These are phyloP conservation scores for Vinca minor DNA, from an alignment of 257 asterid genomes.

Conservation along the genomic window DNA sequence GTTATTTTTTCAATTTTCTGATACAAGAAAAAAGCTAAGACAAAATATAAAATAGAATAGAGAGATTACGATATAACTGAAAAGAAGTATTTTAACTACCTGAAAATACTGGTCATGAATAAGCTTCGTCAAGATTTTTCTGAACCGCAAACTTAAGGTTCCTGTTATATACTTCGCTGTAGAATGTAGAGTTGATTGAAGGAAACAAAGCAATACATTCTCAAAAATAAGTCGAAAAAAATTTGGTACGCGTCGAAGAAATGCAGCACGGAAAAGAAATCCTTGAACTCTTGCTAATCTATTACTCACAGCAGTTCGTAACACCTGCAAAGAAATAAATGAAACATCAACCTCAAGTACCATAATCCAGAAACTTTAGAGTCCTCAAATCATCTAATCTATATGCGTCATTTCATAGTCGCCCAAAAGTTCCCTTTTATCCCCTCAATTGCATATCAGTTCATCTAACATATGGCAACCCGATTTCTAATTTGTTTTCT, in stretches of 20 bases:
- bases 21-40: neutral
- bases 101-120: constrained; percentile 86
- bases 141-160: constrained; percentile 80
- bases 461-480: neutral
- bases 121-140: constrained; percentile 77
- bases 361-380: neutral
- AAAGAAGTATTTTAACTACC: constrained; percentile 39
- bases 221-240: constrained; percentile 88
- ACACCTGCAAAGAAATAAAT: constrained; percentile 47
- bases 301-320: constrained; percentile 87
- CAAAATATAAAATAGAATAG: neutral
- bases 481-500: neutral
- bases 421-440: neutral
- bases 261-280: constrained; percentile 92
- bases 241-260: constrained; percentile 89
- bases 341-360: constrained; percentile 4
- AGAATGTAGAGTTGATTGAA: constrained; percentile 80
- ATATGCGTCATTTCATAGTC: neutral
- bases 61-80: neutral
- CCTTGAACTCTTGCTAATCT: constrained; percentile 99
- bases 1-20: neutral
- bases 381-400: neutral
- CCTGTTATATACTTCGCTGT: constrained; percentile 92
- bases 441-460: neutral
- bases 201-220: constrained; percentile 79